phyloP scores from a whole-genome alignment of 306 rosid genomes.

The Sphenostylis stenocarpa region DNA sequence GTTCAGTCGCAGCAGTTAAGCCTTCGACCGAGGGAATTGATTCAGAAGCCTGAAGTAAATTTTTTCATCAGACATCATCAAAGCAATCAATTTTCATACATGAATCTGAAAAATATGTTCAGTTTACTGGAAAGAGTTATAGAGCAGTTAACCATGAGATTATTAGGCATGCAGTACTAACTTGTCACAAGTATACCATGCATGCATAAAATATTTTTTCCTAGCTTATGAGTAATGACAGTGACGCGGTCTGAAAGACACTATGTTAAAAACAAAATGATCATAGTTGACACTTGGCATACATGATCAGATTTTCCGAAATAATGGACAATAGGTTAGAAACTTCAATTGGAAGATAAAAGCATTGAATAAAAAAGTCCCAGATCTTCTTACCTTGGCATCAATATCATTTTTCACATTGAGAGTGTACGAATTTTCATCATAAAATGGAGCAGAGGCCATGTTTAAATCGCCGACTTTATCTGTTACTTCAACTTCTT shows the following conservation, averaged over 20 bases:
- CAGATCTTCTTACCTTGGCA: constrained; percentile 62
- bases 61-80: constrained; percentile 28
- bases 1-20: constrained; percentile 47
- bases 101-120: constrained; percentile 22
- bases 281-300: constrained; percentile 12
- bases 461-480: constrained; percentile 52
- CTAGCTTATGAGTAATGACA: constrained; percentile 11
- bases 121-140: constrained; percentile 11
- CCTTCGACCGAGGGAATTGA: constrained; percentile 63
- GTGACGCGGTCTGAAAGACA: neutral
- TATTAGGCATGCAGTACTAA: neutral
- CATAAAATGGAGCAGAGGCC: constrained; percentile 56
- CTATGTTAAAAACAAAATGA: neutral
- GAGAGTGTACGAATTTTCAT: constrained; percentile 59
- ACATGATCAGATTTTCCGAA: constrained; percentile 27
- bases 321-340: neutral
- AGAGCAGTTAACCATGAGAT: neutral
- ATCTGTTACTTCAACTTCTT: constrained; percentile 55
- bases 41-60: constrained; percentile 56
- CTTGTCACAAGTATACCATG: constrained; percentile 19
- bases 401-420: constrained; percentile 67
- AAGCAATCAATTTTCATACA: constrained; percentile 14
- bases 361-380: constrained; percentile 8
- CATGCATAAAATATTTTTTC: constrained; percentile 1
- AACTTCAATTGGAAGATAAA: constrained; percentile 20